These are phyloP conservation scores for Xerocomus potaroensis DNA, from an alignment of 768 basidiomycete genomes.

Conservation along the genomic window DNA sequence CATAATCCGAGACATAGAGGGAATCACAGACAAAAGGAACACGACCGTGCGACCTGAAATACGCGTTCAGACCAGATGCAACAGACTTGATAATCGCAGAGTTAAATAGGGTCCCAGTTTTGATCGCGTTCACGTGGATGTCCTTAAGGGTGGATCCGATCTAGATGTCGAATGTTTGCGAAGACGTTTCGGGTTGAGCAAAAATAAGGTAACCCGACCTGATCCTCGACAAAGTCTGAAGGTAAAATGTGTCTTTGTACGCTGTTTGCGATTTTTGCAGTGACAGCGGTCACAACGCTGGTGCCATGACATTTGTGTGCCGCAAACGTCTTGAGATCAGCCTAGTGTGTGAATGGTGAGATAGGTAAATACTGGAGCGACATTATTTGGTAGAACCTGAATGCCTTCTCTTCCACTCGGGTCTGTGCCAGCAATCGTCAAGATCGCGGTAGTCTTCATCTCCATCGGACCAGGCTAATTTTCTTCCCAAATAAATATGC, in stretches of 20 bases:
- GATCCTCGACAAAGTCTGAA: not conserved
- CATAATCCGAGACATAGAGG: not conserved
- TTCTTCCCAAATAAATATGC: too few species aligned
- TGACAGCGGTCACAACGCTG: not conserved
- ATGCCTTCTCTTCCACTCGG: not conserved
- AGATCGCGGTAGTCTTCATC: not conserved
- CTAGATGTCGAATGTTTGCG: not conserved
- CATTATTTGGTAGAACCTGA: not conserved
- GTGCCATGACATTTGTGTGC: not conserved
- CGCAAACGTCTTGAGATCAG: not conserved
- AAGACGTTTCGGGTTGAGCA: not conserved
- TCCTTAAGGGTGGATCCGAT: not conserved
- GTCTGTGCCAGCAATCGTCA: not conserved
- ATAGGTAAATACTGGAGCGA: not conserved
- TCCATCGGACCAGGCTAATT: too few species aligned
- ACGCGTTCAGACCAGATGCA: not conserved
- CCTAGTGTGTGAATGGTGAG: not conserved
- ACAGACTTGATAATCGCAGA: not conserved
- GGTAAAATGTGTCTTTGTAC: not conserved
- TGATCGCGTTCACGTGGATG: not conserved
- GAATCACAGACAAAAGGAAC: not conserved
- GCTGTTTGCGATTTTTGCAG: not conserved
- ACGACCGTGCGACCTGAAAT: not conserved
- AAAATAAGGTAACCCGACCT: not conserved
- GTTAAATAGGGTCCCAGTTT: not conserved